phyloP scores from a whole-genome alignment of 352 stramenopile species.

The Bremia lactucae region DNA sequence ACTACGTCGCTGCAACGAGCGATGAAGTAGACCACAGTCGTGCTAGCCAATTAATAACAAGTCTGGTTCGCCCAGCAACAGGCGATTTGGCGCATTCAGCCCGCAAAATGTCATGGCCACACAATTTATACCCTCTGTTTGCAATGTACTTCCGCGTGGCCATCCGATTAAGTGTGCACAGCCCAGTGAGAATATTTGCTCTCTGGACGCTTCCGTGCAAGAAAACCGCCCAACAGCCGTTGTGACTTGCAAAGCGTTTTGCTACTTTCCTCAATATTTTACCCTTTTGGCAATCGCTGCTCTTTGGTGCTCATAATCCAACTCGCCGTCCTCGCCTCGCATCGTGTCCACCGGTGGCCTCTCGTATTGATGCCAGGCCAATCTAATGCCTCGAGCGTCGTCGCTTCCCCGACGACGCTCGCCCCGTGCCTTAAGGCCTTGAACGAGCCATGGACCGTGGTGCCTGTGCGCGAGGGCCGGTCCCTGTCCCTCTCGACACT shows the following conservation, averaged over 20 bases:
- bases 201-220: constrained; percentile 8
- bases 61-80: too few species aligned
- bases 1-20: too few species aligned
- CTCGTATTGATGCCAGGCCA: constrained; percentile 28
- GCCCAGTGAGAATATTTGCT: constrained; percentile 16
- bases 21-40: too few species aligned
- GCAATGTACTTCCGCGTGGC: constrained; percentile 6
- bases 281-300: constrained; percentile 1
- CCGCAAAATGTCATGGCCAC: constrained; percentile 7
- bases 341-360: too few species aligned
- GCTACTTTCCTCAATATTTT: constrained; percentile 7
- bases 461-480: constrained; percentile 21
- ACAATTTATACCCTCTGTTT: constrained; percentile 17
- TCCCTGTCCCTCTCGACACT: constrained; percentile 35
- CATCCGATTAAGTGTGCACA: constrained; percentile 17
- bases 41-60: too few species aligned
- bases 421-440: constrained; percentile 13
- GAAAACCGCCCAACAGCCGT: constrained; percentile 20
- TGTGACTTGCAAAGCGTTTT: constrained; percentile 13
- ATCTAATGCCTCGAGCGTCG: constrained; percentile 13
- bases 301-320: constrained; percentile 16
- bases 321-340: constrained; percentile 12
- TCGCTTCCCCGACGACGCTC: constrained; percentile 20
- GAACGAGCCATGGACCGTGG: constrained; percentile 7
- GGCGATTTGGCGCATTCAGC: constrained; percentile 1